Base-by-base conservation (phyloP, 805 yeast species). In the Candida anglica region DNA sequence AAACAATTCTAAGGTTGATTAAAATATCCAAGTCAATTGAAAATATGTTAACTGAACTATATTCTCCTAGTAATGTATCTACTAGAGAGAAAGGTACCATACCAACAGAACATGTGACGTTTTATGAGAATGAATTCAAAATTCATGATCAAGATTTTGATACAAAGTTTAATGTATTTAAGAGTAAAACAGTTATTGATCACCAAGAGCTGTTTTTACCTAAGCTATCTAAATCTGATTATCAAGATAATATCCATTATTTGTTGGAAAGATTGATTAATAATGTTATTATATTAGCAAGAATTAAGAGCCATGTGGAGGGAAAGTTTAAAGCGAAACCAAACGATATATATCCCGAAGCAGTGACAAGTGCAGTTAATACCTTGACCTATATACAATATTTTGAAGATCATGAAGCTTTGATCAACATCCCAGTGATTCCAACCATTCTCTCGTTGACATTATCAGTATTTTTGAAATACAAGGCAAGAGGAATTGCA, bases 221-320 rank as follows among this genome's bases (percentile, higher is more conserved):
- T n/a, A n/a, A n/a, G n/a, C n/a, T n/a, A n/a, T n/a, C n/a, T n/a
- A n/a, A n/a, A n/a, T n/a, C n/a, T n/a, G n/a, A n/a, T n/a, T n/a
- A n/a, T n/a, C n/a, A n/a, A n/a, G n/a, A n/a, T n/a, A 43, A 44
- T 34, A 37, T 50, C 19, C 37, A 48, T n/a, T 54, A 55, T 31
- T 56, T 59, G 21, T 28, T 58, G 18, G 34, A 56, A 1, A 42
- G 66, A 22, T 29, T 59, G n/a, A 38, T 56, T n/a, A 59, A 51
- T 40, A 58, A 58, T 39, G 41, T 41, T 7, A 43, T 53, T 8
- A 49, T 58, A 16, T 17, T 58, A 17, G n/a, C n/a, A n/a, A n/a
- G n/a, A n/a, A n/a, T n/a, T n/a, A n/a, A n/a, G n/a, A n/a, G n/a
- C n/a, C n/a, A n/a, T n/a, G n/a, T n/a, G n/a, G n/a, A n/a, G n/a